Evolutionary conservation across 352 stramenopile genomes (phyloP).

Genomic region (Phytophthora lateralis): DNA sequence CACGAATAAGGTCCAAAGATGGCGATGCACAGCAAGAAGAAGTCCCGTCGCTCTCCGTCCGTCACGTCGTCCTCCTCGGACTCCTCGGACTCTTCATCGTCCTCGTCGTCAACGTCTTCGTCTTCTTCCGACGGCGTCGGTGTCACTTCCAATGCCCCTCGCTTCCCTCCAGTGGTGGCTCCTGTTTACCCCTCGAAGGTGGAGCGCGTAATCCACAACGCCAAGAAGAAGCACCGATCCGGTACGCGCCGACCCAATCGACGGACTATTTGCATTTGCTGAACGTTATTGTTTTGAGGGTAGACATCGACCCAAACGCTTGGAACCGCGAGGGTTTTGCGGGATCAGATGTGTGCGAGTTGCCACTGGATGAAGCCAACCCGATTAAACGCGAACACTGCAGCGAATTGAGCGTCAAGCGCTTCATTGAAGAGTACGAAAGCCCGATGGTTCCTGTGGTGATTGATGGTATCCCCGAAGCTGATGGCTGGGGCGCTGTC

Average conservation of each 20-base stretch:
- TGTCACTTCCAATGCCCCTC: constrained; percentile 16
- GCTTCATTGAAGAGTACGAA: constrained; percentile 90
- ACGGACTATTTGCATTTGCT: constrained; percentile 3
- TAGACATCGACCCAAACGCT: constrained; percentile 68
- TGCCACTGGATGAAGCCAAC: constrained; percentile 71
- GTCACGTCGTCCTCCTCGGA: constrained; percentile 46
- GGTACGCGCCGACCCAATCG: constrained; percentile 35
- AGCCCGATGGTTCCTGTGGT: constrained; percentile 72
- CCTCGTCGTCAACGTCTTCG: constrained; percentile 44
- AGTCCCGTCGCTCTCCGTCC: constrained; percentile 49
- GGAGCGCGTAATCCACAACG: constrained; percentile 48
- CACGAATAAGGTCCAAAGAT: constrained; percentile 1
- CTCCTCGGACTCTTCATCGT: constrained; percentile 34
- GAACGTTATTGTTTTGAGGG: not conserved
- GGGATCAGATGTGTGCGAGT: constrained; percentile 78
- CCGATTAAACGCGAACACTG: constrained; percentile 73
- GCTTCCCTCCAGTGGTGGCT: constrained; percentile 57
- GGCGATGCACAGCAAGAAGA: constrained; percentile 37
- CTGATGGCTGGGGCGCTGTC: constrained; percentile 71
- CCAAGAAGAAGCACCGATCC: constrained; percentile 77
- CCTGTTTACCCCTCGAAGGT: constrained; percentile 59
- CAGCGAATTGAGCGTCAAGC: constrained; percentile 74
- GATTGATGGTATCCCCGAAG: constrained; percentile 83
- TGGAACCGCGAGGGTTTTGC: constrained; percentile 85
- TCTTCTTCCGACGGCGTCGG: constrained; percentile 37